A percentile compares a stretch with the other conserved stretches of the same genome.
phyloP scores from a whole-genome alignment of 768 basidiomycete species.

The Leccinum incarnatum region DNA sequence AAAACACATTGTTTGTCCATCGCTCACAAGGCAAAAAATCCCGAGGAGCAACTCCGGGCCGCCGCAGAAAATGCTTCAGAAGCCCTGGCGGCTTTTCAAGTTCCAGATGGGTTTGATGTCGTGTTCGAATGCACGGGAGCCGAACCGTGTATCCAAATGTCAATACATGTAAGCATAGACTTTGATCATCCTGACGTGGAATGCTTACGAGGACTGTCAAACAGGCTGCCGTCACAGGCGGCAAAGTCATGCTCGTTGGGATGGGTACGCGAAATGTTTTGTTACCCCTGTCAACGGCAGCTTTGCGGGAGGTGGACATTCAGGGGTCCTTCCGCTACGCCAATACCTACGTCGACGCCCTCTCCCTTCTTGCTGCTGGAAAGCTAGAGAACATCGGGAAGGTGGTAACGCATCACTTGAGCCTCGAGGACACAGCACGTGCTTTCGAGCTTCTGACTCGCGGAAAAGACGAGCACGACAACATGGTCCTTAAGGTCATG shows the following conservation, averaged over 20 bases:
- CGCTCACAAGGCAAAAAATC: slow-evolving; percentile 46
- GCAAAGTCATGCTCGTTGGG: slow-evolving; percentile 90
- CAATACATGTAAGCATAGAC: slow-evolving; percentile 69
- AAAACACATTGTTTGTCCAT: slow-evolving; percentile 64
- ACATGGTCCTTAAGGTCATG: slow-evolving; percentile 89
- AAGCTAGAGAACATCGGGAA: slow-evolving; percentile 61
- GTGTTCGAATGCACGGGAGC: slow-evolving; percentile 97
- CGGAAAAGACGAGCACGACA: slow-evolving; percentile 76
- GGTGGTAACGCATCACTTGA: slow-evolving; percentile 77
- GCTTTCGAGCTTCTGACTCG: slow-evolving; percentile 82
- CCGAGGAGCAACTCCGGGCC: slow-evolving; percentile 54
- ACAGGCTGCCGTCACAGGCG: slow-evolving; percentile 79
- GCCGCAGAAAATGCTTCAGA: slow-evolving; percentile 56
- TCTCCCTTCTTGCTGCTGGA: slow-evolving; percentile 67
- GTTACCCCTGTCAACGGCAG: slow-evolving; percentile 81
- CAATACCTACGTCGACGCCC: slow-evolving; percentile 86
- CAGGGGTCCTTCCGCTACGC: slow-evolving; percentile 90
- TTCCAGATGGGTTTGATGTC: slow-evolving; percentile 81
- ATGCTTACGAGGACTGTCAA: slow-evolving; percentile 14
- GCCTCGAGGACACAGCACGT: slow-evolving; percentile 57
- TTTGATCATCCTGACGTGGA: slow-evolving; percentile 7
- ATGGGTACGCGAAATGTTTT: slow-evolving; percentile 87
- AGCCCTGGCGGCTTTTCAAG: slow-evolving; percentile 54
- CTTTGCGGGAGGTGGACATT: slow-evolving; percentile 88
- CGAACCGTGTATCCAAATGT: slow-evolving; percentile 88